Evolutionary conservation across 2,329 filamentous ascomycete species (phyloP).

Genomic region (Helotiales sp.): DNA sequence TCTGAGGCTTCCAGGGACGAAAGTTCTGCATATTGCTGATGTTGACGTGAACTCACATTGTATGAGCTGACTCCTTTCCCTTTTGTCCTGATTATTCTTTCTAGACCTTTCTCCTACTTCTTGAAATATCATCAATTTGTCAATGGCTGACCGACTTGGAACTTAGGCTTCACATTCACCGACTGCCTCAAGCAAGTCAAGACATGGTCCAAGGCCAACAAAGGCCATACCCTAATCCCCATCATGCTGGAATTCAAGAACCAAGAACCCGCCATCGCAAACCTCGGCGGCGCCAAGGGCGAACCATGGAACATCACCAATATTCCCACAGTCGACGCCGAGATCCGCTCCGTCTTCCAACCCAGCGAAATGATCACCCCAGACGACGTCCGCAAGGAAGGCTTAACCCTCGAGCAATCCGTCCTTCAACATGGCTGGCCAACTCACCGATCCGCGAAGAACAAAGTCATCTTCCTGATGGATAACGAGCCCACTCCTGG

Average conservation of each 20-base stretch:
- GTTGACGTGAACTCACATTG: constrained; percentile 8
- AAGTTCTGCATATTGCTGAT: constrained; percentile 9
- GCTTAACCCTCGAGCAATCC: constrained; percentile 6
- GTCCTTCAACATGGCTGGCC: constrained; percentile 12
- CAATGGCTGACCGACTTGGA: background rate
- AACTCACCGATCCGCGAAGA: constrained; percentile 1
- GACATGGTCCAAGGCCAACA: constrained; percentile 8
- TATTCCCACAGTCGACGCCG: background rate
- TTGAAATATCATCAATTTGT: background rate
- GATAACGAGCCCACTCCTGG: constrained; percentile 12
- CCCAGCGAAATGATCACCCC: constrained; percentile 7
- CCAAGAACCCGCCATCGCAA: background rate
- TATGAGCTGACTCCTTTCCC: too few relatives aligned
- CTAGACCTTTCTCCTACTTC: too few relatives aligned
- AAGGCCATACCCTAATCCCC: constrained; percentile 3
- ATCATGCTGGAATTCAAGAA: constrained; percentile 9
- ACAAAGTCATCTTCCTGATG: constrained; percentile 16
- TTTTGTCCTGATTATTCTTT: too few relatives aligned
- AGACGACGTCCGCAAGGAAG: constrained; percentile 2
- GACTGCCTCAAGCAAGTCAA: constrained; percentile 4
- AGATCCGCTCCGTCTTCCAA: constrained; percentile 10
- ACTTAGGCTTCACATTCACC: background rate
- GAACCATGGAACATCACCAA: constrained; percentile 6
- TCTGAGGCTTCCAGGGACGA: background rate
- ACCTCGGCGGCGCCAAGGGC: background rate